Base-by-base conservation (phyloP, 345 rosid genomes). In the Linum usitatissimum region DNA sequence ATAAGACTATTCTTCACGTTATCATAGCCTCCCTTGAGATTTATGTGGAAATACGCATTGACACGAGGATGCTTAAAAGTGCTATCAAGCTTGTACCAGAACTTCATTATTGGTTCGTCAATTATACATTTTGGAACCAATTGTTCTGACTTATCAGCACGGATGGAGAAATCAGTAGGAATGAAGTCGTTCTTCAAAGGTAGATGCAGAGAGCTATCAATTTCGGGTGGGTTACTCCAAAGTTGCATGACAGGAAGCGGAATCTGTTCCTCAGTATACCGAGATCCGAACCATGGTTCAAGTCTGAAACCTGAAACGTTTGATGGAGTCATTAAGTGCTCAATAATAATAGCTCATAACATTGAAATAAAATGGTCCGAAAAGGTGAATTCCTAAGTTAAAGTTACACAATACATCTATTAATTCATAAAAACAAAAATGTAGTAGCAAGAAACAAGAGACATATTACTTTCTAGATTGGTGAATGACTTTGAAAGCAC, bases 221-320 rank as follows among this genome's bases (percentile, higher is more conserved):
- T 75, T 71, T 83, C 87, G 17, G 79, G 79, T 68, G 99, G 94
- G 72, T 83, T 84, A 74, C 70, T 78, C 96, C 97, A 93, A 60
- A 82, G 63, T 70, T 79, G 84, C 77, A 87, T 84, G 73, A 86
- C 64, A 68, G 83, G 68, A 62, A 77, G 74, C 53, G 91, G 79
- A 72, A 93, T 71, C 68, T 78, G 78, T 79, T 93, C 97, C 77
- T 77, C 90, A 14, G 73, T 65, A 64, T 80, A 93, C 55, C 55
- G 75, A 60, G 99, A 86, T 36, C 89, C 97, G 36, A 83, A 93
- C 99, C 97, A 93, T 30, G 99, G 97, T 77, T 93, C 99, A 20
- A 17, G 66, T 31, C 73, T 85, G 72, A 75, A 61, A 74, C 75
- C 99, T 90, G 88, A 71, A 76, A 73, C 42, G 72, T 58, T 5